Evolutionary conservation across 1,284 basidiomycete species (phyloP).

Genomic region (Mycena citricolor): DNA sequence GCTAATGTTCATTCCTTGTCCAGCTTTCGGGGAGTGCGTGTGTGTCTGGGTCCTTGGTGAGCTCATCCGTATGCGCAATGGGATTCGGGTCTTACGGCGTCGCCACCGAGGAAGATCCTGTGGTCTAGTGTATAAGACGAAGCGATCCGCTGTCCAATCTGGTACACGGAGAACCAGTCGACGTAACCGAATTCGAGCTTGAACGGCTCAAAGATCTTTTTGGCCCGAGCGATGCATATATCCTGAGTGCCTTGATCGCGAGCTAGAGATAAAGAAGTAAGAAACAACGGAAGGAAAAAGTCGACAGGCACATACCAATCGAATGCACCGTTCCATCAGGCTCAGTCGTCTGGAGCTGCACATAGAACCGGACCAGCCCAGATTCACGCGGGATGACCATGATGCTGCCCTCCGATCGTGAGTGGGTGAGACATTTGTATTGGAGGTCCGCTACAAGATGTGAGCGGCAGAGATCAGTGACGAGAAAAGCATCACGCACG

Average conservation of each 20-base stretch:
- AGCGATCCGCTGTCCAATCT: conserved; percentile 24
- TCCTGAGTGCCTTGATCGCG: conserved; percentile 26
- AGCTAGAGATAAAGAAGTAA: neutral
- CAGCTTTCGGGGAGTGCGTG: conserved; percentile 24
- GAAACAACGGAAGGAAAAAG: neutral
- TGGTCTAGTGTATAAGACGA: conserved; percentile 23
- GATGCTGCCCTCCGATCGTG: conserved; percentile 25
- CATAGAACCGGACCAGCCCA: conserved; percentile 26
- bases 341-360: conserved; percentile 24
- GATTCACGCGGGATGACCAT: conserved; percentile 28
- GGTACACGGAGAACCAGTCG: conserved; percentile 27
- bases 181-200: conserved; percentile 27
- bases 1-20: conserved; percentile 25
- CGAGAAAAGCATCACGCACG: conserved; percentile 5
- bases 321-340: conserved; percentile 18
- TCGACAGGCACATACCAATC: conserved; percentile 4
- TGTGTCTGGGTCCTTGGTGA: conserved; percentile 14
- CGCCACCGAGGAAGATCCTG: conserved; percentile 22
- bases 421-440: conserved; percentile 25
- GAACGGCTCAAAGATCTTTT: conserved; percentile 28
- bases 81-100: conserved; percentile 15
- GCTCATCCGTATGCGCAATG: neutral
- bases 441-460: conserved; percentile 20
- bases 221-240: conserved; percentile 24
- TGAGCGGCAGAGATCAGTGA: neutral